A percentile compares a stretch with the other conserved stretches of the same genome.
Conservation (phyloP, 768 basidiomycete genomes). For the Hortiboletus campestris region DNA sequence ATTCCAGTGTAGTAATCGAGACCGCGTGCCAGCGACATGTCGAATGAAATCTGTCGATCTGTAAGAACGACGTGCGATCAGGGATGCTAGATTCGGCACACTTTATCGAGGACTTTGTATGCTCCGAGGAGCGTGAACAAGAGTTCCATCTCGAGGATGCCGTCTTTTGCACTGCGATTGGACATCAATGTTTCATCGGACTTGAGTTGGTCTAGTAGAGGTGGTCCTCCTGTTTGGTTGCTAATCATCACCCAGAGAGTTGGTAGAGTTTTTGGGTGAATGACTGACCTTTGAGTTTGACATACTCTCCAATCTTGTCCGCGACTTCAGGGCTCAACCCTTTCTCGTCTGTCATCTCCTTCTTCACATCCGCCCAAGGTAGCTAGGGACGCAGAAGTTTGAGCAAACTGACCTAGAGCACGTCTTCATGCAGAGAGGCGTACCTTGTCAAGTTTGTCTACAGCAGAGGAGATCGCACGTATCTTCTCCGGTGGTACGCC, state of each 20-base stretch:
- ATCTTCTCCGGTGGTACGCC: slow-evolving; percentile 91
- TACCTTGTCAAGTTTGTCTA: slow-evolving; percentile 98
- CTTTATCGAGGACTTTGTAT: slow-evolving; percentile 77
- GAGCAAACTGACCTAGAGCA: not conserved
- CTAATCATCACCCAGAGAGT: not conserved
- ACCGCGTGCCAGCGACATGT: slow-evolving; percentile 95
- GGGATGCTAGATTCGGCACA: slow-evolving; percentile 28
- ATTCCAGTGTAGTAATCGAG: slow-evolving; percentile 99
- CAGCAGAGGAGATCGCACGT: slow-evolving; percentile 89
- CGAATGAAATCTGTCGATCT: slow-evolving; percentile 76
- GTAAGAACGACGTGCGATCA: not conserved
- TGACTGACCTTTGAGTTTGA: slow-evolving; percentile 81
- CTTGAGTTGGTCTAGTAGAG: slow-evolving; percentile 69
- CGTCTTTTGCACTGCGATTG: slow-evolving; percentile 75
- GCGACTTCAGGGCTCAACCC: slow-evolving; percentile 77
- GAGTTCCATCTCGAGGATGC: slow-evolving; percentile 81
- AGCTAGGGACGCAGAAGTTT: slow-evolving; percentile 41
- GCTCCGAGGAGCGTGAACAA: slow-evolving; percentile 81
- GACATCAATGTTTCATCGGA: slow-evolving; percentile 61
- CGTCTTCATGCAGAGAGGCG: slow-evolving; percentile 5
- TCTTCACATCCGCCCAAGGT: slow-evolving; percentile 88
- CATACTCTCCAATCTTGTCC: slow-evolving; percentile 95
- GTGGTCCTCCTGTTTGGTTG: slow-evolving; percentile 59
- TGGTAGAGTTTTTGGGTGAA: not conserved
- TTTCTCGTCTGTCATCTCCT: slow-evolving; percentile 97